Evolutionary conservation across 2,329 filamentous ascomycete species (phyloP).

Genomic region (Aspergillus ustus): DNA sequence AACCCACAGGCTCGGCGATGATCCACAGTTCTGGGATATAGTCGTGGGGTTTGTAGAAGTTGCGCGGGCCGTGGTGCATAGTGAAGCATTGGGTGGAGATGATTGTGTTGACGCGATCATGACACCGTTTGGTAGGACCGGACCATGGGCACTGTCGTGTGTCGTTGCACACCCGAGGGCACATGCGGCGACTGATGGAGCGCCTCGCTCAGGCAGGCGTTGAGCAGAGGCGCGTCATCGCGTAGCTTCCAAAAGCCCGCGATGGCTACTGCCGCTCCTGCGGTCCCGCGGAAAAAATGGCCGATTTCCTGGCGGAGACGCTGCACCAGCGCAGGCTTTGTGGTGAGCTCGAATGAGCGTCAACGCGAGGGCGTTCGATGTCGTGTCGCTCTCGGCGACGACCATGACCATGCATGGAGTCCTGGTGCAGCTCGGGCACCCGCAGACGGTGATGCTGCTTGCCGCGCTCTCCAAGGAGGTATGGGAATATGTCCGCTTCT

Average conservation of each 20-base stretch:
- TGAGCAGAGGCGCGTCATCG: not conserved
- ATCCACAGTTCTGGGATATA: not conserved
- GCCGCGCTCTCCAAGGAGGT: no score
- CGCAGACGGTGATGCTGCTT: not conserved
- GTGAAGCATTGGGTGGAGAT: not conserved
- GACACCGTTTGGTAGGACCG: not conserved
- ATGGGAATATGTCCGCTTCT: no score
- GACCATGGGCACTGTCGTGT: not conserved
- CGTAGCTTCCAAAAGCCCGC: not conserved
- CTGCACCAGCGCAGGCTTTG: not conserved
- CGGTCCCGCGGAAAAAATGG: not conserved
- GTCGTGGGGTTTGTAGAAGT: not conserved
- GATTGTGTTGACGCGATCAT: not conserved
- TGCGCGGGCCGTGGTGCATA: not conserved
- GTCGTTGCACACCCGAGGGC: not conserved
- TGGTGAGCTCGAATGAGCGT: not conserved
- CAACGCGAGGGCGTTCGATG: not conserved
- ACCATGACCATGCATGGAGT: not conserved
- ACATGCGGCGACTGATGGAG: not conserved
- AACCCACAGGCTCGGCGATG: not conserved
- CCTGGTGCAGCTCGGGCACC: not conserved
- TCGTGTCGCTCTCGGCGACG: not conserved
- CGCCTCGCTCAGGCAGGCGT: not conserved
- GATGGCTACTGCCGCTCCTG: not conserved
- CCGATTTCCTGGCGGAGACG: not conserved